Conservation (phyloP, 495 filamentous ascomycete genomes). For the Aspergillus haitiensis region DNA sequence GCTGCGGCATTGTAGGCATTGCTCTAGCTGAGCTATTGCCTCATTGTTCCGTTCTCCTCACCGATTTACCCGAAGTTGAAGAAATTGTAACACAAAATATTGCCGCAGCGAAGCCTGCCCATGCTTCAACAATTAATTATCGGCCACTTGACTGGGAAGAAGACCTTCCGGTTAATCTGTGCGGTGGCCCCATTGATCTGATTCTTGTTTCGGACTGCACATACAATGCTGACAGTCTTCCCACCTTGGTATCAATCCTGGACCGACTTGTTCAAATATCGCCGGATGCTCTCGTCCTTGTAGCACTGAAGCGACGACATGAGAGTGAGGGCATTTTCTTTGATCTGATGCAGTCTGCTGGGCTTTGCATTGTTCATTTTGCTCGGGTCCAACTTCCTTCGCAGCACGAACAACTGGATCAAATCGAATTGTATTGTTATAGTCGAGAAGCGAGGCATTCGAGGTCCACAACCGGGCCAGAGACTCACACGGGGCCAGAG, state of each 20-base stretch:
- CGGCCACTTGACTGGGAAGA: slow-evolving; percentile 76
- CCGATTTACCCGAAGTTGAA: slow-evolving; percentile 78
- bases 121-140: slow-evolving; percentile 50
- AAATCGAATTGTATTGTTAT: slow-evolving; percentile 62
- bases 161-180: slow-evolving; percentile 38
- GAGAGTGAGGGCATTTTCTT: slow-evolving; percentile 80
- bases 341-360: slow-evolving; percentile 63
- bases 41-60: slow-evolving; percentile 63
- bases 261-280: slow-evolving; percentile 51
- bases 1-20: slow-evolving; percentile 83
- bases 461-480: background rate
- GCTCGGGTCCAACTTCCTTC: slow-evolving; percentile 55
- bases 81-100: slow-evolving; percentile 61
- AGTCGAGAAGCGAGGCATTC: slow-evolving; percentile 16
- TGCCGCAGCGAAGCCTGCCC: slow-evolving; percentile 38
- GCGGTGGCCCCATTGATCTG: slow-evolving; percentile 59
- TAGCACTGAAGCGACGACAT: slow-evolving; percentile 85
- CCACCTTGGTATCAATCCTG: slow-evolving; percentile 71
- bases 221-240: slow-evolving; percentile 84
- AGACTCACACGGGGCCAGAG: background rate
- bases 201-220: slow-evolving; percentile 90
- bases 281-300: slow-evolving; percentile 58
- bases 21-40: slow-evolving; percentile 62
- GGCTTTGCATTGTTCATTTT: slow-evolving; percentile 52
- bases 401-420: slow-evolving; percentile 55